Evolutionary conservation across 768 basidiomycete genomes (phyloP).

Genomic region (Butyriboletus loyo): DNA sequence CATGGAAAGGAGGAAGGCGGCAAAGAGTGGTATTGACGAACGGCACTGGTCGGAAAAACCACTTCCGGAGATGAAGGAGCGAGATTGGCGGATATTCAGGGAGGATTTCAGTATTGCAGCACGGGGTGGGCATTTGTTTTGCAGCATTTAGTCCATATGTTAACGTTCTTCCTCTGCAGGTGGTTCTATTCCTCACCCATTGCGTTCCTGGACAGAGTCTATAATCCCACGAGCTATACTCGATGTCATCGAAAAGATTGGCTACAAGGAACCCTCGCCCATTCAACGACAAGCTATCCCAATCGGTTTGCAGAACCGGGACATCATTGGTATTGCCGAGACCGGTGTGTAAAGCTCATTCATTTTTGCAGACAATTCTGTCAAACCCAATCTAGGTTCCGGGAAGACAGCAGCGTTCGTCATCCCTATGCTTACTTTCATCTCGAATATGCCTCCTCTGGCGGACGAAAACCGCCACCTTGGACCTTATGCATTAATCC

Average conservation of each 20-base stretch:
- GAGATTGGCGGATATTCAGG: constrained; percentile 98
- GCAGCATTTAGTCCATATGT: background rate
- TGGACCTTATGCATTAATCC: constrained; percentile 89
- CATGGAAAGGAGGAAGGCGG: constrained; percentile 78
- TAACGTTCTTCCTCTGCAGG: constrained; percentile 42
- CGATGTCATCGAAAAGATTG: constrained; percentile 83
- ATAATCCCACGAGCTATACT: constrained; percentile 75
- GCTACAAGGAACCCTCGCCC: constrained; percentile 95
- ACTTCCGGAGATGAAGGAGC: constrained; percentile 86
- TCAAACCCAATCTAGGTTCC: constrained; percentile 58
- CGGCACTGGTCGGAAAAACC: constrained; percentile 98
- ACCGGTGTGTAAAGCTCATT: constrained; percentile 59
- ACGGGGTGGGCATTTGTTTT: constrained; percentile 52
- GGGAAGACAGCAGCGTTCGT: constrained; percentile 99
- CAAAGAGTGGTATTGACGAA: constrained; percentile 83
- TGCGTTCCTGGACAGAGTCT: constrained; percentile 91
- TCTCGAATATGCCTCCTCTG: constrained; percentile 78
- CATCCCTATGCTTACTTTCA: constrained; percentile 96
- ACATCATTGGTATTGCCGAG: constrained; percentile 98
- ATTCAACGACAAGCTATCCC: constrained; percentile 99
- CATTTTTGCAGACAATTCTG: background rate
- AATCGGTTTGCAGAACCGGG: constrained; percentile 94
- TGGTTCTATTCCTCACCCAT: constrained; percentile 89
- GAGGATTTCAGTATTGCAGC: constrained; percentile 98
- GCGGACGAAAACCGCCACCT: constrained; percentile 91